A percentile compares a stretch with the other conserved stretches of the same genome.
Evolutionary conservation across 2,329 filamentous ascomycete species (phyloP).

Genomic region (Huntiella savannae): DNA sequence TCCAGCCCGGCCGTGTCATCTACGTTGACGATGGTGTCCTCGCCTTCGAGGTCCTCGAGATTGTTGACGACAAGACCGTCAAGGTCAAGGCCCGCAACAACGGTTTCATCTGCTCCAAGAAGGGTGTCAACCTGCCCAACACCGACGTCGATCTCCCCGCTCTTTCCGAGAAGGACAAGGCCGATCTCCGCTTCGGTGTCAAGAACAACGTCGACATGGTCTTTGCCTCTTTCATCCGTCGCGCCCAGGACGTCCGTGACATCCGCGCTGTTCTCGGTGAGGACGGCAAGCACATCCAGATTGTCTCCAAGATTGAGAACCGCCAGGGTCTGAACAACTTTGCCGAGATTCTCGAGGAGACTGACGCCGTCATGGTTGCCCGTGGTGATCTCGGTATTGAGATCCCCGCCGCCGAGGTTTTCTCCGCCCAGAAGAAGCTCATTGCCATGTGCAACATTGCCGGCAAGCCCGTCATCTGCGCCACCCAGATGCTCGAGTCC

Average conservation of each 20-base stretch:
- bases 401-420: constrained; percentile 95
- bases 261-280: constrained; percentile 84
- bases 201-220: constrained; percentile 99
- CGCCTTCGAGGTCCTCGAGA: constrained; percentile 78
- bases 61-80: constrained; percentile 78
- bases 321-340: constrained; percentile 99
- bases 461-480: constrained; percentile 96
- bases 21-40: constrained; percentile 98
- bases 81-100: constrained; percentile 84
- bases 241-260: constrained; percentile 75
- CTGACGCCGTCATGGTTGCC: constrained; percentile 98
- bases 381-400: constrained; percentile 93
- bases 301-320: constrained; percentile 99
- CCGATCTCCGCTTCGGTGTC: constrained; percentile 82
- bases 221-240: constrained; percentile 95
- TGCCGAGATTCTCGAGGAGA: constrained; percentile 84
- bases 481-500: constrained; percentile 98
- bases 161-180: constrained; percentile 95
- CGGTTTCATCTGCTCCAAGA: constrained; percentile 94
- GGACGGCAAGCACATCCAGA: constrained; percentile 90
- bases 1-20: constrained; percentile 74
- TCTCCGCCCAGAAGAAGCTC: constrained; percentile 99
- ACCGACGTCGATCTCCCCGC: constrained; percentile 96
- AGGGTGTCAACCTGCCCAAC: constrained; percentile 97
- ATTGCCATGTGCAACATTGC: constrained; percentile 99